These are phyloP conservation scores for Saururus chinensis DNA, from an alignment of 164 flowering plant genomes.

Conservation along the genomic window DNA sequence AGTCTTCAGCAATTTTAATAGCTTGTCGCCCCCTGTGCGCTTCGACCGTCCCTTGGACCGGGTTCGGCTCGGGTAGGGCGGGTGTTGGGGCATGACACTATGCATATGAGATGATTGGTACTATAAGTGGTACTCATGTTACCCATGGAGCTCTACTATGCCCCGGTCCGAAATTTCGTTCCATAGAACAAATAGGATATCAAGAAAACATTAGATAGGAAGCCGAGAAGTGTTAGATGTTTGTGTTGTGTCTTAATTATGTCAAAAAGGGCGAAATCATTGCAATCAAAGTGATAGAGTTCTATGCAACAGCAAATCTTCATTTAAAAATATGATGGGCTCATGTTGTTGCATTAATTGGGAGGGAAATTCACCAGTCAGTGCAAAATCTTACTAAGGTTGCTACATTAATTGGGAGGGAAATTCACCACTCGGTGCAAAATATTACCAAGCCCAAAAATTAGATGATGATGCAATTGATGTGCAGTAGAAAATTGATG, in stretches of 20 bases:
- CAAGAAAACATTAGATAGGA: conserved; percentile 83
- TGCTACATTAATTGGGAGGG: conserved; percentile 31
- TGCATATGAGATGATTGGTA: conserved; percentile 65
- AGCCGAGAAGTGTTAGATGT: conserved; percentile 74
- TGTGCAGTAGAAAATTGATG: conserved; percentile 90
- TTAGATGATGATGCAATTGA: conserved; percentile 89
- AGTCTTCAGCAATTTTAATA: no score
- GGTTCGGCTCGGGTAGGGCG: no score
- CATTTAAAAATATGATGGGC: conserved; percentile 65
- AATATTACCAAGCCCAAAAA: conserved; percentile 57
- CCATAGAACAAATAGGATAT: conserved; percentile 87
- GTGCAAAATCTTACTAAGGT: no score
- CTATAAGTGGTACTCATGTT: conserved; percentile 85
- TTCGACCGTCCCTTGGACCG: no score
- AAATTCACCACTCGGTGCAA: conserved; percentile 64
- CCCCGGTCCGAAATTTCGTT: conserved; percentile 61
- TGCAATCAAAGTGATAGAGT: conserved; percentile 83
- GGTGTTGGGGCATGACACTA: no score
- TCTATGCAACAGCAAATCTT: conserved; percentile 54
- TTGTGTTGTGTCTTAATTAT: conserved; percentile 92
- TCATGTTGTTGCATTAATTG: conserved; percentile 78
- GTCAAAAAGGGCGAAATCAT: conserved; percentile 97
- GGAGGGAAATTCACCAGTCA: conserved; percentile 41
- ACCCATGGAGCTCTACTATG: conserved; percentile 65
- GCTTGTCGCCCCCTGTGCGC: no score